Conservation (phyloP, 345 rosid genomes). For the Sonneratia caseolaris region DNA sequence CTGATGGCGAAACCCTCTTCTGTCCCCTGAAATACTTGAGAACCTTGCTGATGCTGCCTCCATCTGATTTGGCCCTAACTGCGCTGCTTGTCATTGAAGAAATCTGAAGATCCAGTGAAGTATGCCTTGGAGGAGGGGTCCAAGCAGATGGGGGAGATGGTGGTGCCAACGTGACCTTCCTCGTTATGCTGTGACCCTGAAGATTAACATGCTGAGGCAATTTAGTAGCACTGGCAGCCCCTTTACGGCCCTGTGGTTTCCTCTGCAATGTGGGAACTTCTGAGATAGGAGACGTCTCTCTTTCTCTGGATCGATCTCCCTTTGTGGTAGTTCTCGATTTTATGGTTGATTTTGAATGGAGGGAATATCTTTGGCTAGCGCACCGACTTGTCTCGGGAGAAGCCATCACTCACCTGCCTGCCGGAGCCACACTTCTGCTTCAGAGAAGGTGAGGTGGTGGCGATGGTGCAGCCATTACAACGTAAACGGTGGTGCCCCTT, state of each 20-base stretch:
- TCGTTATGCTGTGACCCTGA: conserved; percentile 2
- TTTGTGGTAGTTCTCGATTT: conserved; percentile 14
- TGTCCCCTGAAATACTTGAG: conserved; percentile 60
- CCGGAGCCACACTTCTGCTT: conserved; percentile 32
- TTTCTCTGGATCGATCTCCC: background rate
- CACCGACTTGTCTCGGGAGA: background rate
- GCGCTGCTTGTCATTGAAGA: background rate
- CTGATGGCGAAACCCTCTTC: conserved; percentile 44
- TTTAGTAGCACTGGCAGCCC: conserved; percentile 7
- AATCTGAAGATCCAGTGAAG: background rate
- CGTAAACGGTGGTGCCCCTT: background rate
- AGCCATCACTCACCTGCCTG: conserved; percentile 1
- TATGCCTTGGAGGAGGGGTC: conserved; percentile 17
- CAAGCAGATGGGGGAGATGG: conserved; percentile 53
- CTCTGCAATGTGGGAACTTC: background rate
- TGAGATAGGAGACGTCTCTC: background rate
- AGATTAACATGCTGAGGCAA: conserved; percentile 21
- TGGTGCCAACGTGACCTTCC: conserved; percentile 21
- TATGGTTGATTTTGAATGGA: conserved; percentile 36
- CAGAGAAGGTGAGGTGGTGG: conserved; percentile 21
- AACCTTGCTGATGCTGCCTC: conserved; percentile 46
- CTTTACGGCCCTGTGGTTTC: background rate
- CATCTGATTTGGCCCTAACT: background rate
- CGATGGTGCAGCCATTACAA: background rate
- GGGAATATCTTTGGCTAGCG: conserved; percentile 13